Conservation (phyloP, 2,329 filamentous ascomycete genomes). For the Botrytis sinoallii region DNA sequence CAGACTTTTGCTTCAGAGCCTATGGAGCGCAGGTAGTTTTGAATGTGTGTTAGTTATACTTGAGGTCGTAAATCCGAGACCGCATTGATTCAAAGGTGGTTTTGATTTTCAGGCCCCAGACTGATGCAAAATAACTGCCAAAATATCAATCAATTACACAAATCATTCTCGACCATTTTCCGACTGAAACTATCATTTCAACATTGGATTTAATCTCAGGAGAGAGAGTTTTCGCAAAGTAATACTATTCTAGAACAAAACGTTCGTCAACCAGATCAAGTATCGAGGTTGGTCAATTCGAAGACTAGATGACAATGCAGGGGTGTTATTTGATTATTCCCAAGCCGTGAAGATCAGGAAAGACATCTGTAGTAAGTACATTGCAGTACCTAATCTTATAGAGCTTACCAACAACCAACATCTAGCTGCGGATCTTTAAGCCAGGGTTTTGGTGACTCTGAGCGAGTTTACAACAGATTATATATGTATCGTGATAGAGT, state of each 20-base stretch:
- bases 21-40: not conserved
- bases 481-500: not conserved
- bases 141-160: not conserved
- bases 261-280: too few relatives aligned
- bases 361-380: not conserved
- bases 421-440: not conserved
- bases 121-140: not conserved
- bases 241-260: not conserved
- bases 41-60: not conserved
- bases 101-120: too few relatives aligned
- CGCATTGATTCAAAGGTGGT: not conserved
- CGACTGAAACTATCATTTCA: not conserved
- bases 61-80: too few relatives aligned
- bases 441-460: not conserved
- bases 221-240: not conserved
- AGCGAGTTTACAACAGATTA: not conserved
- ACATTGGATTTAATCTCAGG: not conserved
- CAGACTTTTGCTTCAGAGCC: not conserved
- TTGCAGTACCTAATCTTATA: not conserved
- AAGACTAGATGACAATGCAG: not conserved
- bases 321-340: not conserved
- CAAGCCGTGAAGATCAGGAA: not conserved
- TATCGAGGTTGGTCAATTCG: not conserved
- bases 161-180: not conserved
- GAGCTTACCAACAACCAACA: rapidly evolving